Evolutionary conservation across 768 basidiomycete genomes (phyloP).

Genomic region (Serendipita vermifera): DNA sequence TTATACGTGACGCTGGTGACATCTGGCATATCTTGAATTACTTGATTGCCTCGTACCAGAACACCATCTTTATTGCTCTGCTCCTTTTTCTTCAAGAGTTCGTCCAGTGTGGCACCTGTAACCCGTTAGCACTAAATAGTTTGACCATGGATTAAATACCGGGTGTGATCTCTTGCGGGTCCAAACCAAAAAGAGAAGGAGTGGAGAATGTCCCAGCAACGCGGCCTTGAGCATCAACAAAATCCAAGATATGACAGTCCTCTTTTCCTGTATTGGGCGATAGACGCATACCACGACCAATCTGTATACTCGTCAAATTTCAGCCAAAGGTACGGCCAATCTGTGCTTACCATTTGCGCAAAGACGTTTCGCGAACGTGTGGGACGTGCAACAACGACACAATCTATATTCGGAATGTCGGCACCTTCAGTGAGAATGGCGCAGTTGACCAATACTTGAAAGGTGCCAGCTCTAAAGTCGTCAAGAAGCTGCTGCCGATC

Average conservation of each 20-base stretch:
- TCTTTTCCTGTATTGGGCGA: conserved; percentile 68
- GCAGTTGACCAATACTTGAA: conserved; percentile 83
- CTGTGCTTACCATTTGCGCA: conserved; percentile 67
- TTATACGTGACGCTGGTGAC: conserved; percentile 49
- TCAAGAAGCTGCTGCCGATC: conserved; percentile 54
- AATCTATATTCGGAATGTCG: conserved; percentile 92
- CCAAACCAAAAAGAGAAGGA: conserved; percentile 77
- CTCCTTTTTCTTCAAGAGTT: conserved; percentile 32
- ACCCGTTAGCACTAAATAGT: conserved; percentile 1
- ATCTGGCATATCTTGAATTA: conserved; percentile 35
- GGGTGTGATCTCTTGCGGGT: conserved; percentile 55
- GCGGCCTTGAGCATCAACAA: conserved; percentile 62
- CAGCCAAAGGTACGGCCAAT: not conserved
- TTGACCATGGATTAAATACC: conserved; percentile 29
- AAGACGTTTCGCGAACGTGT: conserved; percentile 82
- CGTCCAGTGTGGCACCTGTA: conserved; percentile 40
- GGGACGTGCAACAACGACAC: conserved; percentile 74
- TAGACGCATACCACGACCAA: conserved; percentile 82
- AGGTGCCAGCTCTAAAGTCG: conserved; percentile 56
- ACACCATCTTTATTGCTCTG: conserved; percentile 6
- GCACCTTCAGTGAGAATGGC: conserved; percentile 88
- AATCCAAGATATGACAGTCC: conserved; percentile 83
- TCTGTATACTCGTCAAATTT: conserved; percentile 31
- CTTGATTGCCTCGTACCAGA: conserved; percentile 20
- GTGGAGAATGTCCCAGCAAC: conserved; percentile 60